Evolutionary conservation across 257 asterid species (phyloP).

Genomic region (Nicotiana sylvestris): DNA sequence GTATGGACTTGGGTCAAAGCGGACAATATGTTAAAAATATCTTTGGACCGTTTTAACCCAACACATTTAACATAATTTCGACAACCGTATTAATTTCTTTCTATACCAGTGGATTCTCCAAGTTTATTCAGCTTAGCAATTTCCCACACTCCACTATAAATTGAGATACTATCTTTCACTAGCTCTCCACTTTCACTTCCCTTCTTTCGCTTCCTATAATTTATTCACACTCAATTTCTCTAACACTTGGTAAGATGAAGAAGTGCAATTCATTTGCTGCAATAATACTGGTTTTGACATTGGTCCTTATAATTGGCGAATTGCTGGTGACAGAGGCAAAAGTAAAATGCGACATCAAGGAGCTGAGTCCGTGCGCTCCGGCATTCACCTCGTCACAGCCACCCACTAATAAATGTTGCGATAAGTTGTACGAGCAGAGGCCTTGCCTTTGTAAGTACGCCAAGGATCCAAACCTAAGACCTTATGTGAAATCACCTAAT

Average conservation of each 20-base stretch:
- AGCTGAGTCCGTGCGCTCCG: conserved; percentile 15
- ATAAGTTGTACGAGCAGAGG: conserved; percentile 16
- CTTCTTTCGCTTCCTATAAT: background rate
- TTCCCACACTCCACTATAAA: background rate
- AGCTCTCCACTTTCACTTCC: background rate
- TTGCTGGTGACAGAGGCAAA: conserved; percentile 6
- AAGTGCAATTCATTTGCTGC: background rate
- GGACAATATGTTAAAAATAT: too few species aligned
- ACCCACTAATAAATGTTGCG: conserved; percentile 20
- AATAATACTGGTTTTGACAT: background rate
- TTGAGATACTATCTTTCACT: background rate
- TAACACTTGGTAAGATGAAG: background rate
- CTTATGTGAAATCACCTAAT: conserved; percentile 27
- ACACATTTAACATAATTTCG: too few species aligned
- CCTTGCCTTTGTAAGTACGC: conserved; percentile 30
- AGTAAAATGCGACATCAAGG: conserved; percentile 4
- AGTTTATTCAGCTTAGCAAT: too few species aligned
- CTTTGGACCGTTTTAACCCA: too few species aligned
- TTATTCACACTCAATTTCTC: background rate
- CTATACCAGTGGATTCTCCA: too few species aligned
- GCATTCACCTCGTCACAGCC: background rate
- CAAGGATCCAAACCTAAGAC: conserved; percentile 15
- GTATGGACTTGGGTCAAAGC: too few species aligned
- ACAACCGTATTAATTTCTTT: too few species aligned
- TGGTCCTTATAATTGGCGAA: background rate